Evolutionary conservation across 176 grass and related monocot species (phyloP).

Genomic region (Ensete glaucum): DNA sequence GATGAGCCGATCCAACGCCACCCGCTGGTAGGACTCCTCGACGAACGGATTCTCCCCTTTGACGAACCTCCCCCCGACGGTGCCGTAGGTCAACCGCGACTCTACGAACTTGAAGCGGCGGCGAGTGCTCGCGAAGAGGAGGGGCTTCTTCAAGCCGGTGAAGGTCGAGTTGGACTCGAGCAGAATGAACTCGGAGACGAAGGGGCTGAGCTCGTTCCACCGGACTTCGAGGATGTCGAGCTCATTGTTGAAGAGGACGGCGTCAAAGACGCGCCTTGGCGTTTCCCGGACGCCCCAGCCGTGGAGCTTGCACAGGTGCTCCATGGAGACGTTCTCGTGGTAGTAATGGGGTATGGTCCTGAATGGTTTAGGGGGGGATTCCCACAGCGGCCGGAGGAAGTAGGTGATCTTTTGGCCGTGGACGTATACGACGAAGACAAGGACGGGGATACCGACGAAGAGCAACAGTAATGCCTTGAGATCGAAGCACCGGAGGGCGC

Average conservation of each 20-base stretch:
- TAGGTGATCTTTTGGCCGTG: constrained; percentile 13
- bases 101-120: constrained; percentile 10
- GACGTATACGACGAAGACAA: neutral
- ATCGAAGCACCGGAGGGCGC: constrained; percentile 6
- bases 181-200: constrained; percentile 7
- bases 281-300: constrained; percentile 4
- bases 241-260: constrained; percentile 4
- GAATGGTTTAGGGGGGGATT: neutral
- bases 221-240: constrained; percentile 5
- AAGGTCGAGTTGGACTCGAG: constrained; percentile 10
- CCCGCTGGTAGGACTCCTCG: constrained; percentile 7
- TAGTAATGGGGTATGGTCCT: constrained; percentile 3
- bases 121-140: neutral
- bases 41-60: constrained; percentile 6
- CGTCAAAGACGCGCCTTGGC: constrained; percentile 4
- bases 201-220: constrained; percentile 10
- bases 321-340: constrained; percentile 9
- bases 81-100: neutral
- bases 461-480: constrained; percentile 4
- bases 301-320: constrained; percentile 4
- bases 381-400: constrained; percentile 7
- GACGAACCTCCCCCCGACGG: neutral
- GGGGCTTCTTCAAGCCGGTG: neutral
- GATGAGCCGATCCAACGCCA: constrained; percentile 3
- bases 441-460: neutral